Base-by-base conservation (phyloP, 306 rosid species). In the Cyclanthera cordifolia region DNA sequence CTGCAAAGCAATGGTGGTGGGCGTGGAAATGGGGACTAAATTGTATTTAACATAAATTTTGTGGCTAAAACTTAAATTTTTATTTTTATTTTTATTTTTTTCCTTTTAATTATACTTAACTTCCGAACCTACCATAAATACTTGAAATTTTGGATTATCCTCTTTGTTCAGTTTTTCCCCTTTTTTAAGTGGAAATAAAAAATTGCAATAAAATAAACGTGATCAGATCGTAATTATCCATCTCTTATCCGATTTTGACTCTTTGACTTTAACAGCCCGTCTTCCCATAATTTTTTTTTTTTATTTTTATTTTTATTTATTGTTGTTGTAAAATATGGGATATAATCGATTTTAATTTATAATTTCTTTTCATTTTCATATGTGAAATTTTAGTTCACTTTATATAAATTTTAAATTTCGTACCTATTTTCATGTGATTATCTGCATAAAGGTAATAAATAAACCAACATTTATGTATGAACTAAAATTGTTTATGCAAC, bases 1-100 rank as follows among this genome's bases (percentile, higher is more conserved):
- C 66, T 30, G 66, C 49, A 39, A 39, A 64, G 24, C 32, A 39
- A 45, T 65, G 70, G 71, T 66, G 71, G 54, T 66, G 71, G 24
- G 51, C 67, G 50, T 37, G 51, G 69, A 15, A 46, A 46, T 46
- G 52, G 71, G 71, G 8, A 25, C 24, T 66, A 41, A 24, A 25
- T 15, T 25, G 43, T 66, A 66, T 24, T 66, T 66, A 66, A 66
- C 16, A 6, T 25, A 37, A 58, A 24, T 46, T 66, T 45, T 45
- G 41, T 66, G 71, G 53, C 53, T 65, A 65, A 39, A 60, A 19
- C 0, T 19, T 39, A 6, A 19, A 64, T 39, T 47, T 47, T 0
- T 16, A 0, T 48, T 34, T 34, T 1, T 34, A 5, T 34, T 34
- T 34, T 34, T 3, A 34, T 2, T 28, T 41, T 45, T 45, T 2